A percentile compares a stretch with the other conserved stretches of the same genome.
These are phyloP conservation scores for Cyclanthera cordifolia DNA, from an alignment of 306 rosid species.

Conservation along the genomic window DNA sequence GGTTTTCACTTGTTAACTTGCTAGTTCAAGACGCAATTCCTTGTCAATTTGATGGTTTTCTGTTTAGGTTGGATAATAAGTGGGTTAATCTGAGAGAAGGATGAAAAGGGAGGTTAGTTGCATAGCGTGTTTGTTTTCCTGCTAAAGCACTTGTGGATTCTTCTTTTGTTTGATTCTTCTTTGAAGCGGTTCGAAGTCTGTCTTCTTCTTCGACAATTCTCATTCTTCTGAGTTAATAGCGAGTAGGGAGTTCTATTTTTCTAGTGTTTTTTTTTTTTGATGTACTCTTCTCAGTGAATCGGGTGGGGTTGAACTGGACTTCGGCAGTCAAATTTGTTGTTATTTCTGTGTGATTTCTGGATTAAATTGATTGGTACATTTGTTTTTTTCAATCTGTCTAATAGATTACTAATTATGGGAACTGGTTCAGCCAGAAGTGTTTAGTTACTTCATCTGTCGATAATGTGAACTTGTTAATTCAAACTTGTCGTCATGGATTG, in stretches of 20 bases:
- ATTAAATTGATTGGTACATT: neutral
- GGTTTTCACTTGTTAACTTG: neutral
- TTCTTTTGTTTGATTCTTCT: neutral
- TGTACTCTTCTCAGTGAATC: neutral
- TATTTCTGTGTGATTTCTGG: neutral
- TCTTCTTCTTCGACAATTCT: neutral
- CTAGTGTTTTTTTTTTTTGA: neutral
- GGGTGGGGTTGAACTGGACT: neutral
- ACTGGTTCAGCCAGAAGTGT: neutral
- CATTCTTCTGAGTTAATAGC: neutral
- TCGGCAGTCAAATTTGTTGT: neutral
- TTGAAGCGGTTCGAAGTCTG: conserved; percentile 16
- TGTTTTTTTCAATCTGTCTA: neutral
- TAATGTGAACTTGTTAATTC: neutral
- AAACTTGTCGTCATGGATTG: too few species aligned
- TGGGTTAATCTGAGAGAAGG: neutral
- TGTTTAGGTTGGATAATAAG: neutral
- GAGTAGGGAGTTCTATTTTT: neutral
- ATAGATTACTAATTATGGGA: neutral
- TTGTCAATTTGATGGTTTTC: neutral
- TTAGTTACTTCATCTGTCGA: neutral
- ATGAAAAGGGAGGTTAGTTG: neutral
- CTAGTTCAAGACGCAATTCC: conserved; percentile 4
- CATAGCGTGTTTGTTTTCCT: conserved; percentile 19
- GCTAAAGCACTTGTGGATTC: neutral